Conservation (phyloP, 140 eudicot genomes). For the Flaveria floridana region DNA sequence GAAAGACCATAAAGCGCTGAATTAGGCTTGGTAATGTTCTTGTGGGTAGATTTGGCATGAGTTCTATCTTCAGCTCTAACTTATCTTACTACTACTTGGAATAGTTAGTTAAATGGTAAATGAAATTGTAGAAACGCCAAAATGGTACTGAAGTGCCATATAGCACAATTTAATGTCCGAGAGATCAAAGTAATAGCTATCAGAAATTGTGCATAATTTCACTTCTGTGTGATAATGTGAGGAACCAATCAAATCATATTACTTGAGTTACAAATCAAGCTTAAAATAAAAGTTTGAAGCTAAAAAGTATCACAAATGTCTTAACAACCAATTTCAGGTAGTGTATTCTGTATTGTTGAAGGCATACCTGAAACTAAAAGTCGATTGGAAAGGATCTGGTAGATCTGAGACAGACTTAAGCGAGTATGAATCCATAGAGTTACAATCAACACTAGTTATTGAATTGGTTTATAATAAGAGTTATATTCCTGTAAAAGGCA, state of each 20-base stretch:
- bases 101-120: conserved; percentile 5
- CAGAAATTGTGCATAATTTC: conserved; percentile 16
- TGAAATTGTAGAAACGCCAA: conserved; percentile 11
- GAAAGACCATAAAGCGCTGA: conserved; percentile 20
- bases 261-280: not conserved
- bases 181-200: conserved; percentile 11
- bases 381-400: conserved; percentile 77
- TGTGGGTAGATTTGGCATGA: conserved; percentile 13
- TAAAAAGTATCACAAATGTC: conserved; percentile 11
- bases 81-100: conserved; percentile 14
- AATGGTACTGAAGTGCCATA: not conserved
- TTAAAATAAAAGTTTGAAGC: conserved; percentile 18
- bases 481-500: conserved; percentile 10
- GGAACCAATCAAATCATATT: not conserved
- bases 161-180: conserved; percentile 14
- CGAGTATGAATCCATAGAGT: conserved; percentile 61
- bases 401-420: conserved; percentile 79
- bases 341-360: not conserved
- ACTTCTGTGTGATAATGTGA: conserved; percentile 11
- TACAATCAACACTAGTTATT: conserved; percentile 2
- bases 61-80: conserved; percentile 12
- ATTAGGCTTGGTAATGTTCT: conserved; percentile 10
- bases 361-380: conserved; percentile 76
- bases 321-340: conserved; percentile 16
- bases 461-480: not conserved